A percentile compares a stretch with the other conserved stretches of the same genome.
Conservation (phyloP, 257 asterid genomes). For the Solanum rostratum region DNA sequence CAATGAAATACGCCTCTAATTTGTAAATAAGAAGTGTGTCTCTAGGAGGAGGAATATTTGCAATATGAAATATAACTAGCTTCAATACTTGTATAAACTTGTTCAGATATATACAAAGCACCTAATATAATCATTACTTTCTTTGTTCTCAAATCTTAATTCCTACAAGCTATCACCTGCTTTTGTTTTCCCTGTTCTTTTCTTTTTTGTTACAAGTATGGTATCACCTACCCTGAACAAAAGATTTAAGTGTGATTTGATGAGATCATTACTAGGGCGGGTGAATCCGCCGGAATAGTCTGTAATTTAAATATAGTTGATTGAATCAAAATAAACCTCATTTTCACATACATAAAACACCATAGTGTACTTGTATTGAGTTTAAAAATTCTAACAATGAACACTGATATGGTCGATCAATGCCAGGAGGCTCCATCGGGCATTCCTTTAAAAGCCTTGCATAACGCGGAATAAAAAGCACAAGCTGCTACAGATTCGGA, state of each 20-base stretch:
- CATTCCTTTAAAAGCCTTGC: constrained; percentile 15
- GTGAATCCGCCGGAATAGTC: background rate
- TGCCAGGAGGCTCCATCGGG: constrained; percentile 58
- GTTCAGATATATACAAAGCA: background rate
- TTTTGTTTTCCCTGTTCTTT: background rate
- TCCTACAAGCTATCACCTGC: no score
- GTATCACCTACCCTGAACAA: background rate
- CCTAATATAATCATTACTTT: no score
- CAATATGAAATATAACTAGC: background rate
- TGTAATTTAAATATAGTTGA: background rate
- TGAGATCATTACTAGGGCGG: background rate
- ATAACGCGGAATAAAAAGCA: background rate
- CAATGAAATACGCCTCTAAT: background rate
- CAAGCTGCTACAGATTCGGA: background rate
- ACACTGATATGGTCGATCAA: constrained; percentile 69
- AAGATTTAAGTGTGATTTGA: background rate
- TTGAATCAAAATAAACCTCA: background rate
- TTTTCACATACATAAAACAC: background rate
- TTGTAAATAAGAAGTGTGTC: background rate
- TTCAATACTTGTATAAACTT: background rate
- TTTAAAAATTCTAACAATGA: constrained; percentile 76
- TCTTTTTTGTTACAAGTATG: background rate
- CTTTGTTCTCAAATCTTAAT: no score
- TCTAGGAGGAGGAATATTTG: background rate
- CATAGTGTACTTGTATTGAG: constrained; percentile 41